A percentile compares a stretch with the other conserved stretches of the same genome.
Conservation (phyloP, 768 basidiomycete genomes). For the Auriculariales sp. region DNA sequence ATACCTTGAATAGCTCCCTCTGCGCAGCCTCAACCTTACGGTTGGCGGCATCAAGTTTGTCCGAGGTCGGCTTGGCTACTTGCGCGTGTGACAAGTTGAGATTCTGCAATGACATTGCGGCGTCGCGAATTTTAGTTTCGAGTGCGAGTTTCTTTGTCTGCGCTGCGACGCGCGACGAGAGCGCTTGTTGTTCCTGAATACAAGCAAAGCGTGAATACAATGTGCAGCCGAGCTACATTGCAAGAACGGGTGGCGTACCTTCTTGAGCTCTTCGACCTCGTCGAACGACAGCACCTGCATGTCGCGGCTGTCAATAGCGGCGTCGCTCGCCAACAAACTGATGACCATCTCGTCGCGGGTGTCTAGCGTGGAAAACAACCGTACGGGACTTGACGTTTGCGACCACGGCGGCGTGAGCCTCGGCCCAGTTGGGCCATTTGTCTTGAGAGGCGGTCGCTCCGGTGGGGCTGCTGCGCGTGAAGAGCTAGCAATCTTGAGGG, state of each 20-base stretch:
- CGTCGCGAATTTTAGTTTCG: slow-evolving; percentile 82
- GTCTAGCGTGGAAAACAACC: slow-evolving; percentile 33
- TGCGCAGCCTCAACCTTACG: slow-evolving; percentile 56
- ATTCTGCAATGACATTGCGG: slow-evolving; percentile 58
- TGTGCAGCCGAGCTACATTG: background rate
- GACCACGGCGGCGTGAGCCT: too few species aligned
- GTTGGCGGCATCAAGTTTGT: slow-evolving; percentile 62
- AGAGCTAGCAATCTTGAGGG: too few species aligned
- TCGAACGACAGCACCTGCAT: slow-evolving; percentile 65
- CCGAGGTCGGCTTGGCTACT: slow-evolving; percentile 47
- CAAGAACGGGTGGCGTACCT: slow-evolving; percentile 27
- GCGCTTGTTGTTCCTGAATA: slow-evolving; percentile 55
- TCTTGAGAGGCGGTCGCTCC: too few species aligned
- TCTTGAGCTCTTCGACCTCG: slow-evolving; percentile 56
- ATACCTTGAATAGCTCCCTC: slow-evolving; percentile 54
- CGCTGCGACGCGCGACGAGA: slow-evolving; percentile 49
- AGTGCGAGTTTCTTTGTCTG: slow-evolving; percentile 60
- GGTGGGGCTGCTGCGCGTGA: too few species aligned
- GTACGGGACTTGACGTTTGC: too few species aligned
- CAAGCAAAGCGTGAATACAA: slow-evolving; percentile 4
- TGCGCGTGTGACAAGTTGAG: slow-evolving; percentile 44
- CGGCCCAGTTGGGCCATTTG: too few species aligned
- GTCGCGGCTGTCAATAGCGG: slow-evolving; percentile 78
- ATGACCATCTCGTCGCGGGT: slow-evolving; percentile 76
- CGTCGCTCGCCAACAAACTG: slow-evolving; percentile 84